A percentile compares a stretch with the other conserved stretches of the same genome.
Evolutionary conservation across 164 flowering plant species (phyloP).

Genomic region (Piper betle): DNA sequence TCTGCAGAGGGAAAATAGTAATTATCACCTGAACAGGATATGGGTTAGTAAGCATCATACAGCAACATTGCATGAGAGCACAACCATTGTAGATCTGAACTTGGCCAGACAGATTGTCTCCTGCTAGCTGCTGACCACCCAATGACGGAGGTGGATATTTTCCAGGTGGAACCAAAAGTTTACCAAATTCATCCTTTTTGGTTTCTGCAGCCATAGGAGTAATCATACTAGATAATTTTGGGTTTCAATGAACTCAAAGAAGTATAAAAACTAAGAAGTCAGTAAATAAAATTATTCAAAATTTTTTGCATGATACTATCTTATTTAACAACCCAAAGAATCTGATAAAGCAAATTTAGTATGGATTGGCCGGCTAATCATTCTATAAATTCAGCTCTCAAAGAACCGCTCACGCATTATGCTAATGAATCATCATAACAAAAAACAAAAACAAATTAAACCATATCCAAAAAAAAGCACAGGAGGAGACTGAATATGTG

Average conservation of each 20-base stretch:
- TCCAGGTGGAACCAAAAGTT: slow-evolving; percentile 58
- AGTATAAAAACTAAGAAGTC: too few relatives aligned
- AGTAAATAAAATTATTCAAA: too few relatives aligned
- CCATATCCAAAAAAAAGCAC: not conserved
- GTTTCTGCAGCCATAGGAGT: slow-evolving; percentile 29
- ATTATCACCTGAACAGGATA: slow-evolving; percentile 60
- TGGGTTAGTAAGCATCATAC: slow-evolving; percentile 46
- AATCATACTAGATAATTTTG: not conserved
- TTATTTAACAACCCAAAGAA: not conserved
- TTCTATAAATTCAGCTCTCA: not conserved
- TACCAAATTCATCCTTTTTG: slow-evolving; percentile 26
- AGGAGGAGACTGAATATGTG: too few relatives aligned
- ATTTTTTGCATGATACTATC: too few relatives aligned
- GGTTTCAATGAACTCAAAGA: not conserved
- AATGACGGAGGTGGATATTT: slow-evolving; percentile 58
- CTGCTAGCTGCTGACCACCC: slow-evolving; percentile 24
- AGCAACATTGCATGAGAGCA: slow-evolving; percentile 34
- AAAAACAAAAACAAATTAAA: too few relatives aligned
- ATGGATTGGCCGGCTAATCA: not conserved
- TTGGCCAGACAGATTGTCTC: slow-evolving; percentile 15
- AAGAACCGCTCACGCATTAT: not conserved
- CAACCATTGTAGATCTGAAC: slow-evolving; percentile 23
- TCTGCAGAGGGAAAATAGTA: not conserved
- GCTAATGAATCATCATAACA: not conserved
- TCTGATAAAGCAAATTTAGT: not conserved